phyloP scores from a whole-genome alignment of 345 rosid species.

The Hypericum perforatum region DNA sequence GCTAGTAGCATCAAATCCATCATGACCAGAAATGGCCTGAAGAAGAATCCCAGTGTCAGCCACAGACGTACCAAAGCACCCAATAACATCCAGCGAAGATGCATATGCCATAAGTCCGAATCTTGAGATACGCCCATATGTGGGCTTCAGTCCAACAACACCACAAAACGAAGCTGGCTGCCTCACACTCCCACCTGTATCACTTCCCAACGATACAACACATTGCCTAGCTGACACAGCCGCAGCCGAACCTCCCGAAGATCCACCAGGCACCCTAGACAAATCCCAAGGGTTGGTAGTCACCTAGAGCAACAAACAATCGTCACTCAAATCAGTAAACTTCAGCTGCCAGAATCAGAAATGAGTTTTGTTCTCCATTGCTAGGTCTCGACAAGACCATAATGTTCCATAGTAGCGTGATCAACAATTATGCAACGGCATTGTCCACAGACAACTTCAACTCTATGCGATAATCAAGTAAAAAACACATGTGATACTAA shows the following conservation, averaged over 20 bases:
- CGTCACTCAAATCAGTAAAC: conserved; percentile 37
- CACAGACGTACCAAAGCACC: conserved; percentile 80
- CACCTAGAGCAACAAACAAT: conserved; percentile 47
- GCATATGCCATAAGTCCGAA: conserved; percentile 96
- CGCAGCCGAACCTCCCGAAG: conserved; percentile 95
- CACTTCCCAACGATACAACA: conserved; percentile 83
- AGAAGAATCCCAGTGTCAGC: conserved; percentile 84
- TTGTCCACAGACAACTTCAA: too few species aligned
- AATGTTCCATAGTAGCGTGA: too few species aligned
- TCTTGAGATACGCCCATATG: conserved; percentile 92
- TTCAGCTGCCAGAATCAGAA: conserved; percentile 19
- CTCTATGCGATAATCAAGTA: too few species aligned
- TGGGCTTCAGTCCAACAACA: conserved; percentile 89
- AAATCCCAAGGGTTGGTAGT: conserved; percentile 91
- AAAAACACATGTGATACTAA: too few species aligned
- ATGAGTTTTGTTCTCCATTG: too few species aligned
- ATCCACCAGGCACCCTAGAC: conserved; percentile 86
- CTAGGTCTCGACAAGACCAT: too few species aligned
- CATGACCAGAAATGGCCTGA: conserved; percentile 71
- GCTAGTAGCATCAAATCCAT: conserved; percentile 71
- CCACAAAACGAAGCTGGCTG: conserved; percentile 97
- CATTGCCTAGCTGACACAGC: conserved; percentile 93
- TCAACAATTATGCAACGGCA: too few species aligned
- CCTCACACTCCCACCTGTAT: conserved; percentile 98
- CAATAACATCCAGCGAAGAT: conserved; percentile 83